Conservation (phyloP, 352 stramenopile species). For the Phytophthora citrophthora region DNA sequence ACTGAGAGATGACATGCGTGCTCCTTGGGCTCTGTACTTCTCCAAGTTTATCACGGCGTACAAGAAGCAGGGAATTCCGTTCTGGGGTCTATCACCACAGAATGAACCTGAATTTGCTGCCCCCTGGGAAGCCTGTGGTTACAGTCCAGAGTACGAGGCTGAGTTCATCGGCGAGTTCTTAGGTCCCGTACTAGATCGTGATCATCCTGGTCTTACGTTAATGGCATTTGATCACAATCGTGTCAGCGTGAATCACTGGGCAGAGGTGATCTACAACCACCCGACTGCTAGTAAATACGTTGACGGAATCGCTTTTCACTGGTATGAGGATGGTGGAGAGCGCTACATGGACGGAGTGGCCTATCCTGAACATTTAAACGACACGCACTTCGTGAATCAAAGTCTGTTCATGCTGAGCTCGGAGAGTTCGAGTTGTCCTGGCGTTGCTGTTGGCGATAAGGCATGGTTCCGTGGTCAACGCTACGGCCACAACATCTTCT, state of each 20-base stretch:
- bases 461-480: constrained; percentile 87
- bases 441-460: constrained; percentile 53
- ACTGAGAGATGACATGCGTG: constrained; percentile 53
- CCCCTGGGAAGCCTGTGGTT: constrained; percentile 74
- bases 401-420: constrained; percentile 70
- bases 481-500: constrained; percentile 90
- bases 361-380: constrained; percentile 78
- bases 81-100: constrained; percentile 92
- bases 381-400: constrained; percentile 73
- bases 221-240: constrained; percentile 94
- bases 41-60: constrained; percentile 93
- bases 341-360: constrained; percentile 78
- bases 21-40: constrained; percentile 91
- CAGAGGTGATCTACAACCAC: constrained; percentile 69
- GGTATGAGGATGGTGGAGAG: constrained; percentile 62
- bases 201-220: constrained; percentile 85
- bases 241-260: constrained; percentile 71
- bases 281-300: constrained; percentile 72
- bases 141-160: constrained; percentile 55
- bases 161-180: constrained; percentile 84
- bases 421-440: constrained; percentile 78
- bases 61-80: constrained; percentile 73
- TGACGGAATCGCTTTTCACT: constrained; percentile 92
- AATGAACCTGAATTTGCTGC: constrained; percentile 88
- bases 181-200: constrained; percentile 73